Conservation (phyloP, 1,139 yeast genomes). For the Suhomyces guaymorum region DNA sequence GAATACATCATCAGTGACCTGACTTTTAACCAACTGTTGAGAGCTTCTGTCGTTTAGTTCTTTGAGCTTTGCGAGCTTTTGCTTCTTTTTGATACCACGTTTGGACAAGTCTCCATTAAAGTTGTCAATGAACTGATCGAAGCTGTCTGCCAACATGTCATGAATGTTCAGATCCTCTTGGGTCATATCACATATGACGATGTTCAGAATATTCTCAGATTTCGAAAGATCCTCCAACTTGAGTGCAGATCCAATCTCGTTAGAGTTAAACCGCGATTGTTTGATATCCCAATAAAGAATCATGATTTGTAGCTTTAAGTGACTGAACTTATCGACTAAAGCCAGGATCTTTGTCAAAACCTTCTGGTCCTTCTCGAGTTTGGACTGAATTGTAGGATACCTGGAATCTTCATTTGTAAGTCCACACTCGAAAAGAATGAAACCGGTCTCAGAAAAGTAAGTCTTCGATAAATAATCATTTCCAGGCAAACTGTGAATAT, state of each 20-base stretch:
- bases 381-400: conserved; percentile 24
- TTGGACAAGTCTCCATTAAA: conserved; percentile 35
- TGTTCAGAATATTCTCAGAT: conserved; percentile 20
- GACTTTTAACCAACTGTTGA: conserved; percentile 4
- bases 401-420: conserved; percentile 22
- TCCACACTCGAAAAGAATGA: conserved; percentile 52
- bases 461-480: conserved; percentile 34
- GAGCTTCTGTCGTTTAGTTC: conserved; percentile 8
- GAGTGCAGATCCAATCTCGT: conserved; percentile 22
- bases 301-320: conserved; percentile 38
- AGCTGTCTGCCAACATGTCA: conserved; percentile 27
- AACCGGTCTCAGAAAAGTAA: conserved; percentile 40
- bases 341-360: conserved; percentile 42
- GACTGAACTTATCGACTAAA: conserved; percentile 37
- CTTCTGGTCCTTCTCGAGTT: conserved; percentile 36
- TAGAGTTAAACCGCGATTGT: conserved; percentile 19
- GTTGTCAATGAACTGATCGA: conserved; percentile 23
- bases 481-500: conserved; percentile 41
- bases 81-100: conserved; percentile 31
- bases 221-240: conserved; percentile 16
- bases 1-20: conserved; percentile 16
- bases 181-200: conserved; percentile 42
- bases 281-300: conserved; percentile 42
- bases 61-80: conserved; percentile 13
- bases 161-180: conserved; percentile 28